Base-by-base conservation (phyloP, 495 filamentous ascomycete species). In the Friedmanniomyces endolithicus region DNA sequence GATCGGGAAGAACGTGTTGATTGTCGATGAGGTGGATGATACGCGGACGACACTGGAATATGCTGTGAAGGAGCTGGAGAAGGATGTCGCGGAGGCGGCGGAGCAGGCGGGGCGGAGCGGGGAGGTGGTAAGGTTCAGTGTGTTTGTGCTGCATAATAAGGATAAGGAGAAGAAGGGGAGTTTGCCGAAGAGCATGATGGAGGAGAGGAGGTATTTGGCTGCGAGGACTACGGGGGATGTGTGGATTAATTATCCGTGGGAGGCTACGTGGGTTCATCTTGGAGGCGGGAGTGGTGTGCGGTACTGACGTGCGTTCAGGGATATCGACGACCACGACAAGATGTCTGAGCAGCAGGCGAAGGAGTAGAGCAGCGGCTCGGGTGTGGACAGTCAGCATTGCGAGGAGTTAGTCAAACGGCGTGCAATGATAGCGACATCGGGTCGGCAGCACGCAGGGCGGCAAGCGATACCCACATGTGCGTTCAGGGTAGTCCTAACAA, bases 181-280 rank as follows among this genome's bases (percentile, higher is more conserved):
- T 35, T 74, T 99, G 47, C 89, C 94, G 14, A 62, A 79, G n/a
- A 81, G 86, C 12, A 87, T 95, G 81, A 76, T 88, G 65, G 72
- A 77, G 20, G 72, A 85, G 53, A 77, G 79, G 24, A 75, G 83
- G 61, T 99, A 99, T 71, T 68, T 88, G 53, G 92, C 92, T 22
- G 86, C 92, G 14, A 74, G 83, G 62, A 96, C 92, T 29, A 87
- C 90, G 20, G 78, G 77, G 22, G 90, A 99, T 73, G 83, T 88
- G 52, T 99, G 92, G 92, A 96, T 96, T 66, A 92, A 87, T 75
- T 99, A 99, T 70, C 92, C 92, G n/a, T 98, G 92, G 92, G 92
- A 98, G 72, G 92, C 94, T 40, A 86, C 73, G 72, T 86, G 96
- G 69, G 96, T 97, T 4, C 3, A 6, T 41, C 14, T 2, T 4